Base-by-base conservation (phyloP, 2,329 filamentous ascomycete species). In the Aspergillus brasiliensis region DNA sequence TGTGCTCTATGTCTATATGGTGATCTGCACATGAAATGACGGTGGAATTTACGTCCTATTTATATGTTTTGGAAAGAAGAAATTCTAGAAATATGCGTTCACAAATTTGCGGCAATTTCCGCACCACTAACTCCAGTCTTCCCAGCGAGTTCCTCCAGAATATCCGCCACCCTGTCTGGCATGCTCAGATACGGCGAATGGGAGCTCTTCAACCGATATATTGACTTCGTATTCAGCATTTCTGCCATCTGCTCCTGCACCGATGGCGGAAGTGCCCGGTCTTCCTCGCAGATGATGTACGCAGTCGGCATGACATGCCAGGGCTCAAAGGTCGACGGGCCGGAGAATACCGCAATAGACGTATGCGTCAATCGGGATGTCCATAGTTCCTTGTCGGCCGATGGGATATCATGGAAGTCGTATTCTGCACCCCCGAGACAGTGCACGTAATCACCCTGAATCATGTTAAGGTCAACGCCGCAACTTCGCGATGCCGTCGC, bases 151-250 rank as follows among this genome's bases (percentile, higher is more conserved):
- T 63, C 61, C 58, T 64, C 58, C 49, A 80, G 66, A 59, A 72
- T 70, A 13, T 61, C 66, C 3, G 72, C 77, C 53, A 74, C 66
- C 51, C 70, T 70, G 48, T 70, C 71, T 0, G 76, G 73, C 66
- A 67, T 73, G 34, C 73, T 77, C 63, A 80, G 59, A 62, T 79
- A 81, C 17, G 77, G 78, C 63, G 74, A 78, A 64, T 81, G 78
- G 1, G 74, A 72, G 17, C 67, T 68, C 51, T 74, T 70, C 1
- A 78, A 49, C 17, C 69, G 72, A 58, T 73, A 71, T 2, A 73
- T 69, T 31, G 66, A 67, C 17, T 73, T 62, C 1, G 72, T 65
- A 0, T 61, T 73, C 27, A 72, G 68, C 10, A 25, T 13, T 15
- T 58, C 67, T 6, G 60, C 59, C 5, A 78, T 72, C 1, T 51